Percentiles rank a stretch among this genome's conserved stretches.
Evolutionary conservation across 352 stramenopile species (phyloP).

Genomic region (Pythium phragmiticola): DNA sequence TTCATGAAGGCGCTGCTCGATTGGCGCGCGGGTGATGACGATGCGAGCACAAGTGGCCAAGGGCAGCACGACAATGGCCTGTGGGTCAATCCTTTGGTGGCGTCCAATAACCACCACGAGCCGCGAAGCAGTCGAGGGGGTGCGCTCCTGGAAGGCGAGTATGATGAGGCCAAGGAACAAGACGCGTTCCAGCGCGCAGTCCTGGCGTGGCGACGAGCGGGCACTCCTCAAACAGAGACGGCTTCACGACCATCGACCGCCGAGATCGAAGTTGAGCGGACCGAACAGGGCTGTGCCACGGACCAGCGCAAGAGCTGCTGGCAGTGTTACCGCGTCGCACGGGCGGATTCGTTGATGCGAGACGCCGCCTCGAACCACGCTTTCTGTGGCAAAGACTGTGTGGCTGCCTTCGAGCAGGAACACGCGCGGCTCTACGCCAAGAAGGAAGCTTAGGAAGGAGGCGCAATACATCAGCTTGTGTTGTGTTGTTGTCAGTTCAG

Average conservation of each 20-base stretch:
- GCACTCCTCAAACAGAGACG: not conserved
- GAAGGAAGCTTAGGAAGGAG: not conserved
- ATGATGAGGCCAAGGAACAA: constrained; percentile 71
- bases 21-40: constrained; percentile 55
- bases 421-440: constrained; percentile 58
- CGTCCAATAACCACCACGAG: constrained; percentile 16
- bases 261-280: constrained; percentile 31
- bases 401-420: constrained; percentile 40
- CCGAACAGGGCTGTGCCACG: constrained; percentile 46
- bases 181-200: constrained; percentile 62
- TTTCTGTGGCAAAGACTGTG: constrained; percentile 55
- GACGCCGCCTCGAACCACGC: constrained; percentile 45
- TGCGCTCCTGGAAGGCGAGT: constrained; percentile 51
- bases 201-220: constrained; percentile 50
- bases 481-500: not conserved
- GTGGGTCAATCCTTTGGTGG: constrained; percentile 59
- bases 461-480: not conserved
- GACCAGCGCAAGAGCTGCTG: constrained; percentile 67
- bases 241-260: constrained; percentile 12
- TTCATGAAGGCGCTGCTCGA: constrained; percentile 82
- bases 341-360: constrained; percentile 36
- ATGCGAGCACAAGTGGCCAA: constrained; percentile 7
- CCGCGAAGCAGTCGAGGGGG: constrained; percentile 28
- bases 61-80: constrained; percentile 39
- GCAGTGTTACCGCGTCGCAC: constrained; percentile 74